phyloP scores from a whole-genome alignment of 345 rosid genomes.

The Hevea brasiliensis region DNA sequence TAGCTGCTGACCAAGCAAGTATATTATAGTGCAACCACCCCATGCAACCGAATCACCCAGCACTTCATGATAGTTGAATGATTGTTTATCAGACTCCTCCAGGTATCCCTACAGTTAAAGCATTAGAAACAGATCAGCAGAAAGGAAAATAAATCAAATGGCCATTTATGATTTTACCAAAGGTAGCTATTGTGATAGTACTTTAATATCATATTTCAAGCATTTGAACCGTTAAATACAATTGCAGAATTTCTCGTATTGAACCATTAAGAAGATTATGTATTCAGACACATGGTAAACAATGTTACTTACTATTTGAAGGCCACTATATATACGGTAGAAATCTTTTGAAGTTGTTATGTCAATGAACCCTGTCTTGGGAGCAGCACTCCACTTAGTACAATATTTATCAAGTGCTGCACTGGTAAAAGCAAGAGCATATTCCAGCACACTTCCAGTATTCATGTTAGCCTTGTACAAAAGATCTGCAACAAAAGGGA shows the following conservation, averaged over 20 bases:
- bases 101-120: conserved; percentile 66
- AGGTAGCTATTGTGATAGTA: neutral
- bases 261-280: neutral
- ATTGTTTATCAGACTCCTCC: conserved; percentile 60
- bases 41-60: conserved; percentile 94
- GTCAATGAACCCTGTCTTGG: conserved; percentile 94
- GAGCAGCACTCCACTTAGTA: conserved; percentile 93
- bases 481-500: conserved; percentile 59
- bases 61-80: conserved; percentile 53
- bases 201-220: neutral
- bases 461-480: conserved; percentile 92
- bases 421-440: conserved; percentile 96
- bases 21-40: conserved; percentile 97
- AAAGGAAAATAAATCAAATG: neutral
- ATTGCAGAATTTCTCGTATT: too few species aligned
- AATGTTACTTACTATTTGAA: conserved; percentile 71
- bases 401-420: conserved; percentile 94
- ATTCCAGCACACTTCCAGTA: conserved; percentile 88
- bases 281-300: neutral
- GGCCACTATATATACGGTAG: conserved; percentile 93
- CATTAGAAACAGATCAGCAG: conserved; percentile 11
- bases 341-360: conserved; percentile 96
- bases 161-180: neutral
- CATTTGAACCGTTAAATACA: neutral
- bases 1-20: conserved; percentile 95